phyloP scores from a whole-genome alignment of 768 basidiomycete species.

The Termitomyces heimii region DNA sequence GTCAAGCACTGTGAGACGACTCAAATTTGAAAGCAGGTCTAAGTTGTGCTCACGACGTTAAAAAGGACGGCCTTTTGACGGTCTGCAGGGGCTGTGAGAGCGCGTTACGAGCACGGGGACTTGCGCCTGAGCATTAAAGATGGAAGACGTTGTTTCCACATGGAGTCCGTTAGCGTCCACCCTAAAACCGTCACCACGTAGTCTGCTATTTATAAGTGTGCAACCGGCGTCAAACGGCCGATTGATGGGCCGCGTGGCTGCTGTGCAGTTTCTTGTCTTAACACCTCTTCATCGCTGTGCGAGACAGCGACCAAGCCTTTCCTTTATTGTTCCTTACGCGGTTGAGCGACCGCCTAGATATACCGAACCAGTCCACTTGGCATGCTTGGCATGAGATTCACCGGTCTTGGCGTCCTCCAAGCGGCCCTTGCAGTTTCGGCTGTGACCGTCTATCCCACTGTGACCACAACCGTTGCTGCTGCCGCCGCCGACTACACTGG shows the following conservation, averaged over 20 bases:
- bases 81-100: background rate
- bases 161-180: background rate
- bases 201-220: background rate
- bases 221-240: background rate
- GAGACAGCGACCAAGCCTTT: background rate
- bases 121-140: background rate
- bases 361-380: background rate
- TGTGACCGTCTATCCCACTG: constrained; percentile 30
- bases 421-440: constrained; percentile 12
- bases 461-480: constrained; percentile 15
- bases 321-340: background rate
- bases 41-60: background rate
- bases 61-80: background rate
- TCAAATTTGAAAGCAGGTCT: background rate
- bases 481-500: constrained; percentile 42
- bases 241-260: background rate
- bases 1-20: background rate
- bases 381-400: constrained; percentile 7
- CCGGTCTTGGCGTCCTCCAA: constrained; percentile 8
- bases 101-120: background rate
- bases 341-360: background rate
- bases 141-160: background rate
- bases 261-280: background rate
- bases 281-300: background rate
- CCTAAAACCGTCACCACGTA: background rate